Conservation (phyloP, 208 protist species). For the Endotrypanum monterogeii region DNA sequence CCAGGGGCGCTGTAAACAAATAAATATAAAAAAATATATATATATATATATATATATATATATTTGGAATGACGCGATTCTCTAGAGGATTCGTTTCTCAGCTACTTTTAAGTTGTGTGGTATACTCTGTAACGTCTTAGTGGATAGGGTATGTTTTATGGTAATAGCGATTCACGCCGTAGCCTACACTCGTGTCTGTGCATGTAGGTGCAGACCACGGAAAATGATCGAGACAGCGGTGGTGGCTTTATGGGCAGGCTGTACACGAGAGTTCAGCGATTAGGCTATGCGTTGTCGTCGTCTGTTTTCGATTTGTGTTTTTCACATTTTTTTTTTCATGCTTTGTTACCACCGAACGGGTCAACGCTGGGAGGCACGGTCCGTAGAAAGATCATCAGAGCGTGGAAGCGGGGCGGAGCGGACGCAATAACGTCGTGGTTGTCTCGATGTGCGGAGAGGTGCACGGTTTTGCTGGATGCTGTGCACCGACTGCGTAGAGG, state of each 20-base stretch:
- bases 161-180: not conserved
- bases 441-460: too few species aligned
- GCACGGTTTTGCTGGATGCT: too few species aligned
- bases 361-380: too few species aligned
- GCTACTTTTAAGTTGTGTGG: too few species aligned
- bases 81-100: not conserved
- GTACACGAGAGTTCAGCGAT: not conserved
- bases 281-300: not conserved
- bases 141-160: not conserved
- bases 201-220: not conserved
- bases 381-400: too few species aligned
- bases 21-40: too few species aligned
- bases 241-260: not conserved
- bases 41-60: too few species aligned
- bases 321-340: not conserved
- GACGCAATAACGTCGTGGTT: too few species aligned
- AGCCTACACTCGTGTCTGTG: not conserved
- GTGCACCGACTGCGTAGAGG: too few species aligned
- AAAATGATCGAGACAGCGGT: not conserved
- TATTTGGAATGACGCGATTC: not conserved
- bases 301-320: not conserved
- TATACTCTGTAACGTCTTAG: not conserved
- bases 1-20: too few species aligned
- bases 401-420: too few species aligned
- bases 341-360: too few species aligned